Conservation (phyloP, 2,329 filamentous ascomycete genomes). For the Apiospora malaysiana region DNA sequence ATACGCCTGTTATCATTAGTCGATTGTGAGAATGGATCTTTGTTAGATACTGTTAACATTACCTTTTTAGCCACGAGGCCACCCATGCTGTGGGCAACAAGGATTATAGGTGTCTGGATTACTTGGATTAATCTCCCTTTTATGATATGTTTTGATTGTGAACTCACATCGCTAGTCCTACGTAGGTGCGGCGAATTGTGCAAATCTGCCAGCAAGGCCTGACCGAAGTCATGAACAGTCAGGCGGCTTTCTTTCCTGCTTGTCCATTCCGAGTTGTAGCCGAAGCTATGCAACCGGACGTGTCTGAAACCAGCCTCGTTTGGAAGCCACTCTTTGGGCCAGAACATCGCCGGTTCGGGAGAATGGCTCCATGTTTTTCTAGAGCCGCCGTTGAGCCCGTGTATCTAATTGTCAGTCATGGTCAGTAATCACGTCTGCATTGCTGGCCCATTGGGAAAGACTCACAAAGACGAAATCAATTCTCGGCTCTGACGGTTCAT, state of each 20-base stretch:
- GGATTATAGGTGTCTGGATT: constrained; percentile 33
- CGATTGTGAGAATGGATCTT: not conserved
- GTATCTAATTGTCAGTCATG: no score
- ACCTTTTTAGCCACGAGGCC: constrained; percentile 43
- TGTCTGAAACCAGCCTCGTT: constrained; percentile 36
- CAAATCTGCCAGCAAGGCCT: constrained; percentile 37
- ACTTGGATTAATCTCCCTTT: not conserved
- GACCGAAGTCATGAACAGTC: constrained; percentile 40
- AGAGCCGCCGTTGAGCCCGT: constrained; percentile 48
- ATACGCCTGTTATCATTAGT: constrained; percentile 27
- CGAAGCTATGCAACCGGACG: constrained; percentile 39
- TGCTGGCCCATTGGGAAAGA: constrained; percentile 34
- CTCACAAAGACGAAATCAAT: constrained; percentile 47
- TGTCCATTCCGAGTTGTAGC: constrained; percentile 40
- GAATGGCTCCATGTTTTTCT: constrained; percentile 48
- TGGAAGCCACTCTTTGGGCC: constrained; percentile 48
- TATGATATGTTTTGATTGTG: no score
- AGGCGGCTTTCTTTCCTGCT: constrained; percentile 30
- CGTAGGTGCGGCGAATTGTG: constrained; percentile 30
- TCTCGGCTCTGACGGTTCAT: constrained; percentile 37
- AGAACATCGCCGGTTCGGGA: constrained; percentile 40
- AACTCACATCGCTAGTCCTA: not conserved
- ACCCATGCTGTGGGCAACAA: constrained; percentile 39
- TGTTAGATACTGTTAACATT: not conserved
- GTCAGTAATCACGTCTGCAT: no score